phyloP scores from a whole-genome alignment of 352 stramenopile species.

The Globisporangium rhizosaccharum region DNA sequence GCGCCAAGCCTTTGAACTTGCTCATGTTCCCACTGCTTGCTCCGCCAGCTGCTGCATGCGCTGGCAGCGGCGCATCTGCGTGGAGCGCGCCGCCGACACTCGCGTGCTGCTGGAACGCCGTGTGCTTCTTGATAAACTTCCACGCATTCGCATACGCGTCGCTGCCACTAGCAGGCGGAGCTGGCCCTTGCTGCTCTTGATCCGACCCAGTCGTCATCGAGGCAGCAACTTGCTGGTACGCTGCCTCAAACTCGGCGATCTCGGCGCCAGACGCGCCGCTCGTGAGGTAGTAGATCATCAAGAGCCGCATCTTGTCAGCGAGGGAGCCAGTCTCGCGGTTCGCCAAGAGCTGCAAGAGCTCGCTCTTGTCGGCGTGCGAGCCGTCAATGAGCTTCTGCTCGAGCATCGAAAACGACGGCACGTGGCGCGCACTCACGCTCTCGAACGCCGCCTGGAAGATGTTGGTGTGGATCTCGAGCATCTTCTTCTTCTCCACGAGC shows the following conservation, averaged over 20 bases:
- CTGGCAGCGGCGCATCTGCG: constrained; percentile 13
- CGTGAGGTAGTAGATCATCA: constrained; percentile 87
- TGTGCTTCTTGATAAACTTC: constrained; percentile 81
- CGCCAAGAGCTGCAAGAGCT: constrained; percentile 66
- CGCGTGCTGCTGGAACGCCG: constrained; percentile 73
- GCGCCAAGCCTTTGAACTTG: constrained; percentile 82
- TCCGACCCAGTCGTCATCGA: constrained; percentile 8
- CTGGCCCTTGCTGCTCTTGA: not conserved
- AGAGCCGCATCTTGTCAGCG: constrained; percentile 77
- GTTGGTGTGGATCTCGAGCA: constrained; percentile 86
- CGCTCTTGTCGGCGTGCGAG: constrained; percentile 57
- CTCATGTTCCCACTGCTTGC: constrained; percentile 46
- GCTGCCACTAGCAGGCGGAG: not conserved
- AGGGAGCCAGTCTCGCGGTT: constrained; percentile 59
- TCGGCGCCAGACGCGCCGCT: constrained; percentile 61
- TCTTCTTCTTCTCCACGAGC: constrained; percentile 86
- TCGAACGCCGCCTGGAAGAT: constrained; percentile 86
- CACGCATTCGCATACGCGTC: constrained; percentile 54
- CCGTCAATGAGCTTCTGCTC: constrained; percentile 86
- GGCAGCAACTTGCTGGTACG: constrained; percentile 53
- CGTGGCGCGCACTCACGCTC: constrained; percentile 66
- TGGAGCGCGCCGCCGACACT: constrained; percentile 53
- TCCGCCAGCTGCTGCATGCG: constrained; percentile 14
- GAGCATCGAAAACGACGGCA: constrained; percentile 80
- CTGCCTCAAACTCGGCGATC: constrained; percentile 71